phyloP scores from a whole-genome alignment of 83 land plant genomes.

The Diphasiastrum complanatum region DNA sequence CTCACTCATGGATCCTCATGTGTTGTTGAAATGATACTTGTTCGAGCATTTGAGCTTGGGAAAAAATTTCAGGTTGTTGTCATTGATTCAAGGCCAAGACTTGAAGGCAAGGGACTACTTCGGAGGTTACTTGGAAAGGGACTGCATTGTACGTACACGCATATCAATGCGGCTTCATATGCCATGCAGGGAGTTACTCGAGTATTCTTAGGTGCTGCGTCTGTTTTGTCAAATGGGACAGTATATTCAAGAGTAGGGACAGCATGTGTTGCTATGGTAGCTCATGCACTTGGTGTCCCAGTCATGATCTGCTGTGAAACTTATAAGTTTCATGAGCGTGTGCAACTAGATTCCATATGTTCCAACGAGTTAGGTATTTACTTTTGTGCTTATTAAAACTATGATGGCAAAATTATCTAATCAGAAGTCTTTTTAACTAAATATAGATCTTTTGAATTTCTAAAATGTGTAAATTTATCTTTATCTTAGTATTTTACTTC shows the following conservation, averaged over 20 bases:
- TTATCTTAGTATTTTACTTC: neutral
- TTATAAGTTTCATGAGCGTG: slow-evolving; percentile 96
- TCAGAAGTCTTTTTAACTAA: too few species aligned
- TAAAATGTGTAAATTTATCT: too few species aligned
- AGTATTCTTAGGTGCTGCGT: slow-evolving; percentile 87
- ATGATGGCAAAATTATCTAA: neutral
- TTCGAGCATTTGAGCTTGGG: slow-evolving; percentile 66
- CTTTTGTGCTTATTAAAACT: neutral
- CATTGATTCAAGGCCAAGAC: slow-evolving; percentile 91
- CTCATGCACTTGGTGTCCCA: slow-evolving; percentile 83
- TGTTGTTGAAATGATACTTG: slow-evolving; percentile 72
- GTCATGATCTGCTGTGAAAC: slow-evolving; percentile 94
- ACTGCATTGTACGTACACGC: slow-evolving; percentile 80
- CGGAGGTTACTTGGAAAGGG: slow-evolving; percentile 62
- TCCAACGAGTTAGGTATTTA: slow-evolving; percentile 84
- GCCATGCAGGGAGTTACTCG: slow-evolving; percentile 93
- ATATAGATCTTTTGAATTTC: too few species aligned
- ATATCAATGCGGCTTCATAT: slow-evolving; percentile 85
- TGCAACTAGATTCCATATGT: slow-evolving; percentile 96
- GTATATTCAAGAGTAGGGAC: slow-evolving; percentile 97
- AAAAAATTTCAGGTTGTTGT: slow-evolving; percentile 79
- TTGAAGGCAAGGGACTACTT: slow-evolving; percentile 73
- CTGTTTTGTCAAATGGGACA: slow-evolving; percentile 87
- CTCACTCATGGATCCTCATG: slow-evolving; percentile 81
- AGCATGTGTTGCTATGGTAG: slow-evolving; percentile 96